Evolutionary conservation across 345 rosid species (phyloP), one percentile per base, ranked within the genome.

Genomic region (Salix viminalis): DNA sequence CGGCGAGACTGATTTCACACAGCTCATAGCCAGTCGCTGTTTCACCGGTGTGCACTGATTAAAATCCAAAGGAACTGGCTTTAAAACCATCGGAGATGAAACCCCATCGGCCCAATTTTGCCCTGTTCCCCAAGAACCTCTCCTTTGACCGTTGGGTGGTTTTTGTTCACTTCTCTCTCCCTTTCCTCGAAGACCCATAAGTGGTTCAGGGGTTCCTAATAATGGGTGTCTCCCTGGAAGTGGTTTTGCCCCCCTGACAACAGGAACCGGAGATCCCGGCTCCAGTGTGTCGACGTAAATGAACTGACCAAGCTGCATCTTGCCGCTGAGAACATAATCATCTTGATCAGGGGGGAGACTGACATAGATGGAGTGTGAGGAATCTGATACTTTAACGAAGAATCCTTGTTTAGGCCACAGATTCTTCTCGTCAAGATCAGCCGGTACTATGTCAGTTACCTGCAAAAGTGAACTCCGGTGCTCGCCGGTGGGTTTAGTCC

Each of bases 241-340:
- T 2, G 97, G 98, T 64, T 89, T 96, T 37, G 91, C 90, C 4
- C 96, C 94, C 84, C 81, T 87, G 24, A 92, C 81, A n/a, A 94
- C 83, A 0, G 99, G 99, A 44, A 96, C 95, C 14, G 97, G 98
- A 0, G 97, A 92, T 3, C 97, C 99, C 6, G 95, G 96, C 79
- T 96, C 99, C 48, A 96, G 81, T 58, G 86, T 82, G 18, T 96
- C 99, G 0, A 96, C 90, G 72, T 96, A 90, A 65, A 94, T 88
- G 86, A 91, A 94, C 77, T 96, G 98, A 14, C 99, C 99, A 13
- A 96, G 87, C 85, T 96, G 98, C 94, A 96, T 88, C 79, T 89
- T 91, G 85, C 92, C 80, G 87, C 97, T 96, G 13, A 96, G 83
- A 58, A 96, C 94, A 54, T 80, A 85, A 28, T 96, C 99, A 67